Evolutionary conservation across 139 green algal genomes (phyloP).

Genomic region (Tetradesmus obliquus): DNA sequence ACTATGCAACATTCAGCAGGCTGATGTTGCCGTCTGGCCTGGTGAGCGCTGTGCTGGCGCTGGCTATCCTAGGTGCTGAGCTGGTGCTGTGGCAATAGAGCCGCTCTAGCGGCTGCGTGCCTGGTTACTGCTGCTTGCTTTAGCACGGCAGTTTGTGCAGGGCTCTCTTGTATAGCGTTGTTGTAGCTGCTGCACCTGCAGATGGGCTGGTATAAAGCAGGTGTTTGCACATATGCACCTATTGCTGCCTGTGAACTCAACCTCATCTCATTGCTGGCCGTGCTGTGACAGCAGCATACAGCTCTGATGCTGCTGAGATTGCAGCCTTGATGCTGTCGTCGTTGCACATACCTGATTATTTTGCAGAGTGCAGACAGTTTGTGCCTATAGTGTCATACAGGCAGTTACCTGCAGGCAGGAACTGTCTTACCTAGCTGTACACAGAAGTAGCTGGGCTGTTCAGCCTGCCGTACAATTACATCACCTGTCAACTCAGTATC

Average conservation of each 20-base stretch:
- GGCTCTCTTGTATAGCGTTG: neutral
- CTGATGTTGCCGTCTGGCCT: conserved; percentile 54
- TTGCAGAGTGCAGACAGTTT: too few species aligned
- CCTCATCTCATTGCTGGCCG: neutral
- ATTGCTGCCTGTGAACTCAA: neutral
- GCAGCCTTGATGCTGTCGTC: neutral
- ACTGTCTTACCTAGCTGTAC: too few species aligned
- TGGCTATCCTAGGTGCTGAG: conserved; percentile 17
- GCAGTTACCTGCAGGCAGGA: neutral
- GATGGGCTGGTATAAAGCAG: neutral
- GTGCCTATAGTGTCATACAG: too few species aligned
- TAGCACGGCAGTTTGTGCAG: neutral
- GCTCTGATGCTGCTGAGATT: neutral
- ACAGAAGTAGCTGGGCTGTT: neutral
- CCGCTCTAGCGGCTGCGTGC: neutral
- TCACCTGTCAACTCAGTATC: neutral
- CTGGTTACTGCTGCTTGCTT: neutral
- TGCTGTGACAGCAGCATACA: neutral
- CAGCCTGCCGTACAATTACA: neutral
- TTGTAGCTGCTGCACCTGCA: neutral
- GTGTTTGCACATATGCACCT: neutral
- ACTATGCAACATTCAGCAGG: conserved; percentile 47
- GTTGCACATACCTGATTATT: too few species aligned
- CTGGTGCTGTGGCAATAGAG: conserved; percentile 2
- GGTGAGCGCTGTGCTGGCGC: neutral